Evolutionary conservation across 306 rosid species (phyloP).

Genomic region (Vicia villosa): DNA sequence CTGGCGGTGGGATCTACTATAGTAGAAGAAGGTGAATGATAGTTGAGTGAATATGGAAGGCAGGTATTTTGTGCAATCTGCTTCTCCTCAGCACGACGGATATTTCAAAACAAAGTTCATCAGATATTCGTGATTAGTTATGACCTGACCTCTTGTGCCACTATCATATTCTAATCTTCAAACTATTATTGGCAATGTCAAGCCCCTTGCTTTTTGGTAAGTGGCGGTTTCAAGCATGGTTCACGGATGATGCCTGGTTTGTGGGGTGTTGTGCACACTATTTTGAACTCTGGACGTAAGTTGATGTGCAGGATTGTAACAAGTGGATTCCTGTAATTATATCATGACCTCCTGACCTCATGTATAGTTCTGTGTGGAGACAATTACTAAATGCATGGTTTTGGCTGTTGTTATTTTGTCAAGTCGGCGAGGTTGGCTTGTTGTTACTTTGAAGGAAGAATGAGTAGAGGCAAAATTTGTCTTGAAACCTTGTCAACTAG

Average conservation of each 20-base stretch:
- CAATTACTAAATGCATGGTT: constrained; percentile 23
- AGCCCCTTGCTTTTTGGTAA: constrained; percentile 25
- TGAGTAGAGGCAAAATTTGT: constrained; percentile 22
- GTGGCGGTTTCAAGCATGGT: constrained; percentile 28
- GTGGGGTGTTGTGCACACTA: constrained; percentile 28
- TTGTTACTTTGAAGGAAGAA: background rate
- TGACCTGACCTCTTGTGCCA: constrained; percentile 17
- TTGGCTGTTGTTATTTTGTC: constrained; percentile 17
- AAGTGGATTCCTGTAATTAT: constrained; percentile 32
- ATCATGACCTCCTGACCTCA: constrained; percentile 23
- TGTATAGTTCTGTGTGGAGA: constrained; percentile 47
- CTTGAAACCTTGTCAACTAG: background rate
- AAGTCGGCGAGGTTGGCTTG: constrained; percentile 29
- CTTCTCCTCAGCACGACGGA: constrained; percentile 31
- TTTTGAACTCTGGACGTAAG: constrained; percentile 33
- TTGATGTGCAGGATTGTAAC: constrained; percentile 26
- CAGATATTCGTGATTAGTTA: constrained; percentile 1
- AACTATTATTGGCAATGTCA: background rate
- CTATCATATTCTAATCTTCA: constrained; percentile 2
- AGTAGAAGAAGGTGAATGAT: constrained; percentile 65
- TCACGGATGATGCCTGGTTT: constrained; percentile 32
- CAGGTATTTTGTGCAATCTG: constrained; percentile 26
- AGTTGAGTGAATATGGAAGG: constrained; percentile 26
- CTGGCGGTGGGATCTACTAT: constrained; percentile 66
- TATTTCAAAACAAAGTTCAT: constrained; percentile 28